phyloP scores from a whole-genome alignment of 1,284 basidiomycete genomes.

The Naganishia albida region DNA sequence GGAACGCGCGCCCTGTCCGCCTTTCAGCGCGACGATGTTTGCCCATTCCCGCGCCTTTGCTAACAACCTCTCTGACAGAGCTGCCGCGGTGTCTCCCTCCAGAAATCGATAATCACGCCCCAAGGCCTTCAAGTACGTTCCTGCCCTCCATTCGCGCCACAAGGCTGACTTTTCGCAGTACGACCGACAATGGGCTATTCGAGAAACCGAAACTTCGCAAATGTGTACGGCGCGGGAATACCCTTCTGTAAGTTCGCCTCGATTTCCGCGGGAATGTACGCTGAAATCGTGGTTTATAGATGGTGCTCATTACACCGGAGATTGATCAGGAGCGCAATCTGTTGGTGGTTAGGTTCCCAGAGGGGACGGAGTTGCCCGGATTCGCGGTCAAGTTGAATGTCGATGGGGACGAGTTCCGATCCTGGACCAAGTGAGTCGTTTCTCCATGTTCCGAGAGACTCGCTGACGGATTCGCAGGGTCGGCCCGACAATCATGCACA shows the following conservation, averaged over 20 bases:
- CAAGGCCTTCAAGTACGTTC: conserved; percentile 27
- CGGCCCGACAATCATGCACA: conserved; percentile 29
- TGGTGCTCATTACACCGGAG: conserved; percentile 28
- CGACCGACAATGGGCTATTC: conserved; percentile 32
- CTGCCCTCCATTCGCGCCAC: too few species aligned
- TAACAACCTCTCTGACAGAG: conserved; percentile 14
- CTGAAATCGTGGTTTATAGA: conserved; percentile 8
- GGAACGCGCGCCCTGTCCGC: too few species aligned
- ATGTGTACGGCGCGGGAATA: conserved; percentile 30
- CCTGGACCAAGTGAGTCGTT: conserved; percentile 26
- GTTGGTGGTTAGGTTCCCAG: conserved; percentile 26
- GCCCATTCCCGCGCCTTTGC: too few species aligned
- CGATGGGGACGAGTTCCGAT: conserved; percentile 8
- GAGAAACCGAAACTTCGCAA: conserved; percentile 12
- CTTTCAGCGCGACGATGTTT: neutral
- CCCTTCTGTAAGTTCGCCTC: conserved; percentile 12
- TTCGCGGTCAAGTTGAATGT: conserved; percentile 23
- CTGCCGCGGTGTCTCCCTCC: conserved; percentile 25
- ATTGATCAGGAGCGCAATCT: conserved; percentile 20
- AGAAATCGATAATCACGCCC: conserved; percentile 13
- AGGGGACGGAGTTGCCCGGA: conserved; percentile 20
- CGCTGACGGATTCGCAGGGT: neutral
- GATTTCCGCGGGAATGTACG: too few species aligned
- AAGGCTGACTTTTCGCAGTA: conserved; percentile 10
- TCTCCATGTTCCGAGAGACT: neutral